phyloP scores from a whole-genome alignment of 2,329 filamentous ascomycete species.

The Pseudocercospora cruenta region DNA sequence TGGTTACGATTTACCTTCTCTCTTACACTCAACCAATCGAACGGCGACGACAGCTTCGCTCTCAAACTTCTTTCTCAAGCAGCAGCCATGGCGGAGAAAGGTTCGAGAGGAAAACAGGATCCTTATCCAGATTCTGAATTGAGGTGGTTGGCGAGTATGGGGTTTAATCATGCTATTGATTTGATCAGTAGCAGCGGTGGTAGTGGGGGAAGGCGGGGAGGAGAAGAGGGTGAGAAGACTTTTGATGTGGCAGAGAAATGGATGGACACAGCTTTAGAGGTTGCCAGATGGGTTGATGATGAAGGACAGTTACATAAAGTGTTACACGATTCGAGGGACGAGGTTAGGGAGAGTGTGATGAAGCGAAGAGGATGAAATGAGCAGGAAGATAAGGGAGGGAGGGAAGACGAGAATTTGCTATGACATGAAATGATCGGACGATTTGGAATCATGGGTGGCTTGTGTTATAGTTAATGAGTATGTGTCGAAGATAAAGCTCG shows the following conservation, averaged over 20 bases:
- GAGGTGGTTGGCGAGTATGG: constrained; percentile 72
- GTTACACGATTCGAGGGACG: constrained; percentile 43
- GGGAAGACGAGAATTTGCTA: not conserved
- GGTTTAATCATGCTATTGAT: constrained; percentile 73
- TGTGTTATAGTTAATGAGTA: too few species aligned
- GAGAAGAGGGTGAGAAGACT: constrained; percentile 56
- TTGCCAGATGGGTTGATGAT: constrained; percentile 64
- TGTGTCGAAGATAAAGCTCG: too few species aligned
- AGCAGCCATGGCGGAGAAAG: constrained; percentile 52
- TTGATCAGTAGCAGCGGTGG: too few species aligned
- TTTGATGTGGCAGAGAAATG: constrained; percentile 59
- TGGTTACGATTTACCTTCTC: constrained; percentile 78
- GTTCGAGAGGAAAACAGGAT: constrained; percentile 25
- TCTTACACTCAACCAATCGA: constrained; percentile 54
- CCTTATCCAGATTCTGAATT: constrained; percentile 69
- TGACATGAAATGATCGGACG: too few species aligned
- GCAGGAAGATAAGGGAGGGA: too few species aligned
- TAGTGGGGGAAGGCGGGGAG: constrained; percentile 19
- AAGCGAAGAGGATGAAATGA: not conserved
- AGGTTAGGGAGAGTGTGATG: constrained; percentile 25
- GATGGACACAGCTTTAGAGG: constrained; percentile 64
- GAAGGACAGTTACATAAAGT: constrained; percentile 42
- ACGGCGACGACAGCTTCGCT: constrained; percentile 21
- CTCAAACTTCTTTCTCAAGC: constrained; percentile 65
- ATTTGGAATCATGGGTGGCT: too few species aligned